phyloP scores from a whole-genome alignment of 257 asterid genomes.

The Gardenia jasminoides region DNA sequence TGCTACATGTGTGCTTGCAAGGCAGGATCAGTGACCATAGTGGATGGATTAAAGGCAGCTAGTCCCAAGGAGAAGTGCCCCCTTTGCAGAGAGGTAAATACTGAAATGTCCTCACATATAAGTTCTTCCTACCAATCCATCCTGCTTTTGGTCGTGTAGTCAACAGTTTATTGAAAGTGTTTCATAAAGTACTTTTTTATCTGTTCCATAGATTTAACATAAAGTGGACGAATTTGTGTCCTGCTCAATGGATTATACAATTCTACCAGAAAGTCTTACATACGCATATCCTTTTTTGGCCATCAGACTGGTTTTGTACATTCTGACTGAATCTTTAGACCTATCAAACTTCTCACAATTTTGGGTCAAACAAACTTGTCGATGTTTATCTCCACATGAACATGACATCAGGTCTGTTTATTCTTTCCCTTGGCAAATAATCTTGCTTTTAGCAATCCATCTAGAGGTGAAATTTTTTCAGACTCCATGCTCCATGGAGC shows the following conservation, averaged over 20 bases:
- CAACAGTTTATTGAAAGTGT: not conserved
- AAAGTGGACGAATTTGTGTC: not conserved
- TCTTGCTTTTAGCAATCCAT: too few species aligned
- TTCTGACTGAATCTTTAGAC: not conserved
- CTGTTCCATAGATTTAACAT: not conserved
- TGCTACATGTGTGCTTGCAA: conserved; percentile 93
- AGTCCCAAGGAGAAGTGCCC: conserved; percentile 57
- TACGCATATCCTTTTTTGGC: not conserved
- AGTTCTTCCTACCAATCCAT: not conserved
- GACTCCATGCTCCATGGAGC: too few species aligned
- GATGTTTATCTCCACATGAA: not conserved
- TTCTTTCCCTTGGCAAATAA: not conserved
- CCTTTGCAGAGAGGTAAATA: conserved; percentile 79
- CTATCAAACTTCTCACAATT: not conserved
- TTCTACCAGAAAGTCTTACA: not conserved
- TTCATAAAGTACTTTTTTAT: not conserved
- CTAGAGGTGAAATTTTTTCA: too few species aligned
- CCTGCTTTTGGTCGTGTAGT: not conserved
- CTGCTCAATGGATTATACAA: not conserved
- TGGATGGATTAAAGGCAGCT: conserved; percentile 76
- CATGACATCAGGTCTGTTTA: not conserved
- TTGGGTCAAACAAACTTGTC: not conserved
- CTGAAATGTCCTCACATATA: not conserved
- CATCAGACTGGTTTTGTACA: not conserved
- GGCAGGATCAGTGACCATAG: conserved; percentile 80